These are phyloP conservation scores for Zygotorulaspora danielsina DNA, from an alignment of 805 yeast genomes.

Conservation along the genomic window DNA sequence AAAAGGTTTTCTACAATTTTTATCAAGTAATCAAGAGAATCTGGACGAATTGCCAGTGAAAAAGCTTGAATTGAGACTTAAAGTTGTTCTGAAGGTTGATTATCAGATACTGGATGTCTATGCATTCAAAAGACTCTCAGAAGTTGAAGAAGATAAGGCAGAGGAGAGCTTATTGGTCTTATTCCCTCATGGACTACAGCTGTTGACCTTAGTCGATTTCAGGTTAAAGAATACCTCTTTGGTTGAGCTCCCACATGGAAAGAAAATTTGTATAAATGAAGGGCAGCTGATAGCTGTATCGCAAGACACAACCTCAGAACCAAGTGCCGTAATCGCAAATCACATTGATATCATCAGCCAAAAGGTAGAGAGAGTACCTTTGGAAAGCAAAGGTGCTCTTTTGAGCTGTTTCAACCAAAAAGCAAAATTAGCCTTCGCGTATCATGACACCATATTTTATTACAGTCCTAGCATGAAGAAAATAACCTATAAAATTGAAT, in stretches of 20 bases:
- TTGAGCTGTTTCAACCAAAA: slow-evolving; percentile 13
- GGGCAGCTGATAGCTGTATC: slow-evolving; percentile 23
- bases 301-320: slow-evolving; percentile 6
- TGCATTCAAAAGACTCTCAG: slow-evolving; percentile 23
- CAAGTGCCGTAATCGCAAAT: slow-evolving; percentile 9
- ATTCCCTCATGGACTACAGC: slow-evolving; percentile 32
- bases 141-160: slow-evolving; percentile 15
- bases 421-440: slow-evolving; percentile 18
- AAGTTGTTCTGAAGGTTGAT: slow-evolving; percentile 34
- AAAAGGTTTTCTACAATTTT: slow-evolving; percentile 28
- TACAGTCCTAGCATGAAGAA: slow-evolving; percentile 19
- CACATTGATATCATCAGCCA: slow-evolving; percentile 19
- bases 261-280: slow-evolving; percentile 16
- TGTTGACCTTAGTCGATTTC: slow-evolving; percentile 26
- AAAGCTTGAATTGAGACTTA: slow-evolving; percentile 30
- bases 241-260: slow-evolving; percentile 23
- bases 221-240: slow-evolving; percentile 26
- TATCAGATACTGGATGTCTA: slow-evolving; percentile 27
- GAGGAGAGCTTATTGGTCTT: slow-evolving; percentile 28
- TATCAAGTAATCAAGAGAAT: slow-evolving; percentile 20
- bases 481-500: slow-evolving; percentile 12
- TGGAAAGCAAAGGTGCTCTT: slow-evolving; percentile 12
- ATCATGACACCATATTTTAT: slow-evolving; percentile 15
- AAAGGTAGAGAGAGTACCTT: slow-evolving; percentile 9
- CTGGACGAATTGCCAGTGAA: slow-evolving; percentile 32